Evolutionary conservation across 169 alveolate genomes (phyloP), one percentile per base, ranked within the genome.

Genomic region (Babesia bovis): DNA sequence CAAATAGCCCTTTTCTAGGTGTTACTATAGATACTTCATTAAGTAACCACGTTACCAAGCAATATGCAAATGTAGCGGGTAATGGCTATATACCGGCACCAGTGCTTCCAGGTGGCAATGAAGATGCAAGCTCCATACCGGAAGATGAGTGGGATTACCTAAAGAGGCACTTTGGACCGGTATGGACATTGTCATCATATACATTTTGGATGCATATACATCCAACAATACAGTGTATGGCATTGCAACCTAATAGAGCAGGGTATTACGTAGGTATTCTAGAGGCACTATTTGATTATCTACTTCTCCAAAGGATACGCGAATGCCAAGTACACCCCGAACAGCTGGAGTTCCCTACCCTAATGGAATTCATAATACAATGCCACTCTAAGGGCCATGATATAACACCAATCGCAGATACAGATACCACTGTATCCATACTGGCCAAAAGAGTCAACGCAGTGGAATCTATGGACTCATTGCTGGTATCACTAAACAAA

Each of bases 1-100:
- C 85, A 10, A 76, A 61, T 36, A 35, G 68, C 3, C 60, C 56
- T 7, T 76, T 76, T 30, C 19, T 59, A 21, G 75, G 78, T 19
- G 41, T 71, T 10, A 23, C 32, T 56, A 21, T 71, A 0, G 65
- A 38, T n/a, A 57, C 5, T n/a, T n/a, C n/a, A n/a, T n/a, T n/a
- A n/a, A n/a, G n/a, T n/a, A n/a, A n/a, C n/a, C n/a, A n/a, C n/a
- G n/a, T n/a, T n/a, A n/a, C n/a, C n/a, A n/a, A n/a, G n/a, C n/a
- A n/a, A n/a, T n/a, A n/a, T n/a, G n/a, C n/a, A n/a, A n/a, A n/a
- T n/a, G n/a, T n/a, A n/a, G n/a, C n/a, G n/a, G n/a, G n/a, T n/a
- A n/a, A n/a, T n/a, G n/a, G n/a, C n/a, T n/a, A n/a, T n/a, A n/a
- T n/a, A n/a, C n/a, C n/a, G n/a, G n/a, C n/a, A n/a, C n/a, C n/a